phyloP scores from a whole-genome alignment of 495 filamentous ascomycete species.

The Eremomyces bilateralis region DNA sequence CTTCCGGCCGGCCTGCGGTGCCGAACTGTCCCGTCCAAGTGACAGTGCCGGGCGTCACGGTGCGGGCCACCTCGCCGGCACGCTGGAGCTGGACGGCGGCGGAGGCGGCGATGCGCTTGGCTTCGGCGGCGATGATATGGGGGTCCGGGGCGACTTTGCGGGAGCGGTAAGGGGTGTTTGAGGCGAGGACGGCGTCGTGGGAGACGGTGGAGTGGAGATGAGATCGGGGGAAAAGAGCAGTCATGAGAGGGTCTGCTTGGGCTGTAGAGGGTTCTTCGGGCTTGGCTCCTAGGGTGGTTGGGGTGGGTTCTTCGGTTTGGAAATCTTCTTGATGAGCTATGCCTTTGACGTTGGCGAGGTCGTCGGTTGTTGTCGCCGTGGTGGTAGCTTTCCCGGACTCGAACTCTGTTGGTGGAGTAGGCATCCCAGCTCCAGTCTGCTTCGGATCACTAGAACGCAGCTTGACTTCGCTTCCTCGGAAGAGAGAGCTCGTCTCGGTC shows the following conservation, averaged over 20 bases:
- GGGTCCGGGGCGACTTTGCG: slow-evolving; percentile 41
- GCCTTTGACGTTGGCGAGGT: slow-evolving; percentile 27
- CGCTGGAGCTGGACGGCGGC: slow-evolving; percentile 52
- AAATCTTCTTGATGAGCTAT: slow-evolving; percentile 36
- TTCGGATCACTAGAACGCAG: slow-evolving; percentile 6
- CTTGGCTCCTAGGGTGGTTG: not conserved
- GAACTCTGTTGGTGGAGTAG: slow-evolving; percentile 11
- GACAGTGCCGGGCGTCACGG: slow-evolving; percentile 56
- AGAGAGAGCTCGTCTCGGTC: slow-evolving; percentile 68
- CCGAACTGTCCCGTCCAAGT: slow-evolving; percentile 87
- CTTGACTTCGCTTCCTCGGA: slow-evolving; percentile 54
- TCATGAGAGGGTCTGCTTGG: slow-evolving; percentile 41
- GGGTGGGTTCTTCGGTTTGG: slow-evolving; percentile 11
- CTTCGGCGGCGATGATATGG: slow-evolving; percentile 59
- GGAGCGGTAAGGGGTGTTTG: slow-evolving; percentile 27
- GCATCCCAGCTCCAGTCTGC: slow-evolving; percentile 3
- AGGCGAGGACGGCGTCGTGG: slow-evolving; percentile 56
- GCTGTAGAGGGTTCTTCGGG: not conserved
- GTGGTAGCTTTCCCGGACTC: slow-evolving; percentile 10
- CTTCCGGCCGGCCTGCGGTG: slow-evolving; percentile 36
- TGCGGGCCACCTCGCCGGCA: slow-evolving; percentile 46
- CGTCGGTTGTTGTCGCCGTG: slow-evolving; percentile 5
- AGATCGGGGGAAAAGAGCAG: slow-evolving; percentile 64
- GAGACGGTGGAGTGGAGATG: slow-evolving; percentile 70
- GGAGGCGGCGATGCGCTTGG: slow-evolving; percentile 51